These are phyloP conservation scores for Globisporangium echinulatum DNA, from an alignment of 352 stramenopile genomes.

Conservation along the genomic window DNA sequence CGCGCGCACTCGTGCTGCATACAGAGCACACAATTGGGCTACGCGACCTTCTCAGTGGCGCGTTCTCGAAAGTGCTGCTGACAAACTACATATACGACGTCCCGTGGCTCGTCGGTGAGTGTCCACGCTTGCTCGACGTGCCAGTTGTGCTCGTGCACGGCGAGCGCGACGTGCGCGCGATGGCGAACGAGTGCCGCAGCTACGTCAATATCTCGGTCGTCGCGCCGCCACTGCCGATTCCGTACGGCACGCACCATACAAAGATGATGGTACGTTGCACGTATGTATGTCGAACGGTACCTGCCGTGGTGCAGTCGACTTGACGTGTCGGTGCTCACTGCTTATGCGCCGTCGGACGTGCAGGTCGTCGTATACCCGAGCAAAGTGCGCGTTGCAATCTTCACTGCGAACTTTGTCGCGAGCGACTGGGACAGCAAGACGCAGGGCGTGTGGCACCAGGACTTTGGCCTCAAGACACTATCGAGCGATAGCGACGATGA, in stretches of 20 bases:
- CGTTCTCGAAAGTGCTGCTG: conserved; percentile 56
- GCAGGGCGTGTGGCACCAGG: conserved; percentile 77
- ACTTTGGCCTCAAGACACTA: conserved; percentile 66
- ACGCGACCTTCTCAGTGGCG: conserved; percentile 41
- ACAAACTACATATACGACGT: conserved; percentile 84
- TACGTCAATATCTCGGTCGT: conserved; percentile 59
- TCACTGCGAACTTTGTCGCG: conserved; percentile 80
- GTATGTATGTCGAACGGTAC: no score
- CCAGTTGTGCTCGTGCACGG: conserved; percentile 77
- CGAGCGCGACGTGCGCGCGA: conserved; percentile 47
- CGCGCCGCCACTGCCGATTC: conserved; percentile 65
- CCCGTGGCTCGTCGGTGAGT: conserved; percentile 62
- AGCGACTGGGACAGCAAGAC: conserved; percentile 83
- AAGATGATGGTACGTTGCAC: conserved; percentile 57
- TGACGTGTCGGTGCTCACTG: no score
- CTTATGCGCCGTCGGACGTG: conserved; percentile 14
- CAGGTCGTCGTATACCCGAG: conserved; percentile 36
- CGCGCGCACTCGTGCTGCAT: not conserved
- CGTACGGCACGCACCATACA: conserved; percentile 83
- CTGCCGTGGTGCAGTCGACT: no score
- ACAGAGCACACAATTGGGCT: conserved; percentile 39
- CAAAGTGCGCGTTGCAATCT: conserved; percentile 73
- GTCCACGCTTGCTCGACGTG: conserved; percentile 44
- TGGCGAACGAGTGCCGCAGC: conserved; percentile 45
- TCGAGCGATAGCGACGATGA: conserved; percentile 20